A percentile compares a stretch with the other conserved stretches of the same genome.
phyloP scores from a whole-genome alignment of 768 basidiomycete genomes.

The Nidularia sp. region DNA sequence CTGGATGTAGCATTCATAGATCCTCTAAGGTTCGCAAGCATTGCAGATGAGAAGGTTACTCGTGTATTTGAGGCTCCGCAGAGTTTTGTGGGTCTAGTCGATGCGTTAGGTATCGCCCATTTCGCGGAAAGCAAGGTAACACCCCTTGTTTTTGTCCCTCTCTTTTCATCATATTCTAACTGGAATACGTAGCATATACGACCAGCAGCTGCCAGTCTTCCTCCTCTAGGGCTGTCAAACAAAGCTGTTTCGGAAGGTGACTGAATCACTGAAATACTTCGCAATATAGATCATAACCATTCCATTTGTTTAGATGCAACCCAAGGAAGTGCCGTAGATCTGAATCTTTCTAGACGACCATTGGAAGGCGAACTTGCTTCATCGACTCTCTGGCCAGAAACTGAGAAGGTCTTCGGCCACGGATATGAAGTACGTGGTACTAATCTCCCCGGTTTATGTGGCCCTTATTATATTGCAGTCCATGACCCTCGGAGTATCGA shows the following conservation, averaged over 20 bases:
- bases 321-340: not conserved
- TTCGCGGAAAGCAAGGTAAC: conserved; percentile 52
- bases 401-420: conserved; percentile 96
- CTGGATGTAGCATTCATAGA: conserved; percentile 75
- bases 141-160: conserved; percentile 7
- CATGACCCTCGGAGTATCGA: conserved; percentile 76
- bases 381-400: conserved; percentile 92
- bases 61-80: conserved; percentile 91
- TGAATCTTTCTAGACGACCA: conserved; percentile 38
- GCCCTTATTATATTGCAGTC: conserved; percentile 41
- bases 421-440: conserved; percentile 79
- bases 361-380: conserved; percentile 89
- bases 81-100: conserved; percentile 67
- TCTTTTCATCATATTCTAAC: not conserved
- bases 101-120: conserved; percentile 42
- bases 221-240: conserved; percentile 92
- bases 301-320: not conserved
- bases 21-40: conserved; percentile 77
- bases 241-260: conserved; percentile 78
- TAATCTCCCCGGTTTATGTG: not conserved
- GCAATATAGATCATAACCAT: too few relatives aligned
- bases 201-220: conserved; percentile 82
- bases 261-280: too few relatives aligned
- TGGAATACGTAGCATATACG: conserved; percentile 40
- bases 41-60: conserved; percentile 94